These are phyloP conservation scores for Naganishia kalamii DNA, from an alignment of 768 basidiomycete genomes.

Conservation along the genomic window DNA sequence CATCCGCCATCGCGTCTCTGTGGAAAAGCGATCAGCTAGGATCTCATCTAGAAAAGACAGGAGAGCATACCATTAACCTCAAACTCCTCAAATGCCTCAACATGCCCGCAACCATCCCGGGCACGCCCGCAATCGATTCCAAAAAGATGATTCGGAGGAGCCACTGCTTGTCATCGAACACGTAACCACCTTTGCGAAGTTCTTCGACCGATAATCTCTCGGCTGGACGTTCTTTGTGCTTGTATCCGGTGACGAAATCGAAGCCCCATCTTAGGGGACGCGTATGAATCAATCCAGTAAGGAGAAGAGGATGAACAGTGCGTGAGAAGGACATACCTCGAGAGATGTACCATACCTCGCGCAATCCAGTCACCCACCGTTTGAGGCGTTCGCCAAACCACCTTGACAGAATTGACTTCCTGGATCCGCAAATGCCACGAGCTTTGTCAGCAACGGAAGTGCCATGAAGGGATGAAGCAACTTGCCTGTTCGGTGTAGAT, in stretches of 20 bases:
- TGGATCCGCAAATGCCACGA: conserved; percentile 19
- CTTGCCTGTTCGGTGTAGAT: conserved; percentile 60
- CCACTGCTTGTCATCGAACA: conserved; percentile 72
- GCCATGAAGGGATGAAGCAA: conserved; percentile 32
- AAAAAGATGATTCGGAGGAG: conserved; percentile 60
- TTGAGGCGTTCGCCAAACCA: conserved; percentile 62
- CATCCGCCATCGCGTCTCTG: conserved; percentile 60
- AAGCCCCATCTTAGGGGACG: conserved; percentile 56
- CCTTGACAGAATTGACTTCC: conserved; percentile 52
- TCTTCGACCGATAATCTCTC: conserved; percentile 51
- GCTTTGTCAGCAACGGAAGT: background rate
- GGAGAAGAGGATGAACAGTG: conserved; percentile 12
- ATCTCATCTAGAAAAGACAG: background rate
- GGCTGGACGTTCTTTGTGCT: conserved; percentile 33
- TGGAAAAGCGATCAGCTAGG: background rate
- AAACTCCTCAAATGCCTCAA: conserved; percentile 80
- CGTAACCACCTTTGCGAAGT: conserved; percentile 65
- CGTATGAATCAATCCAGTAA: conserved; percentile 7
- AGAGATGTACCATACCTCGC: conserved; percentile 56
- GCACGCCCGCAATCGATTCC: conserved; percentile 88
- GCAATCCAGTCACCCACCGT: conserved; percentile 71
- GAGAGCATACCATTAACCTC: conserved; percentile 65
- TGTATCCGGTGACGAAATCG: conserved; percentile 80
- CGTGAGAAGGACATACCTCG: conserved; percentile 16
- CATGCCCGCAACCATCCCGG: conserved; percentile 66